Base-by-base conservation (phyloP, 495 filamentous ascomycete species). In the Penicillium desertorum region DNA sequence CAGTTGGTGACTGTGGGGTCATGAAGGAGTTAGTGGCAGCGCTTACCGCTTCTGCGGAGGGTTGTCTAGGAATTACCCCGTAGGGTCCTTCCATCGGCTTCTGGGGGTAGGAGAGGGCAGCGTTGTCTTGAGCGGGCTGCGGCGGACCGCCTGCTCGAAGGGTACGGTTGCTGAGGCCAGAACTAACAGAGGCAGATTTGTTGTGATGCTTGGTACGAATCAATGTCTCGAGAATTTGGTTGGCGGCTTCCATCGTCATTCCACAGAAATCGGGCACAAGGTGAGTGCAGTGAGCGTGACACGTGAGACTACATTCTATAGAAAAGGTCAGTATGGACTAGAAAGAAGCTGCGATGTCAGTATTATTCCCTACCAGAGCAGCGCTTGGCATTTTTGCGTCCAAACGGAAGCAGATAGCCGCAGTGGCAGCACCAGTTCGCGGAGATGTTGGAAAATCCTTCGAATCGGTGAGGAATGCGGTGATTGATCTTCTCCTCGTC, bases 351-450 rank as follows among this genome's bases (percentile, higher is more conserved):
- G 10, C 12, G 37, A 49, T 34, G 17, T 25, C 29, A 16, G 20
- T 20, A 12, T 34, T 49, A 23, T 42, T 34, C 27, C 78, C 64
- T 83, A 93, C 91, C 91, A 67, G 85, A 83, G 75, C 94, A 99
- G 72, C 91, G 92, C 63, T 92, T 86, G 59, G 85, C 89, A 74
- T 92, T 95, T 73, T 95, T 97, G 63, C 92, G 91, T 36, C 94
- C 94, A 64, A 98, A 87, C 7, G 95, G 91, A n/a, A 99, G 81
- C 60, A 99, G 89, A 73, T 97, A 98, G 57, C 94, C 94, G 69
- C 94, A 99, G 70, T 99, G 94, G 67, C 95, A 98, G 71, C 94
- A 99, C 94, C 94, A 99, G 71, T 98, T 98, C 42, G 95, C 94
- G 5, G 93, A 92, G 71, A 98, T 88, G 66, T 98, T 98, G 36